Base-by-base conservation (phyloP, 2,329 filamentous ascomycete species). In the Talaromyces sp. region DNA sequence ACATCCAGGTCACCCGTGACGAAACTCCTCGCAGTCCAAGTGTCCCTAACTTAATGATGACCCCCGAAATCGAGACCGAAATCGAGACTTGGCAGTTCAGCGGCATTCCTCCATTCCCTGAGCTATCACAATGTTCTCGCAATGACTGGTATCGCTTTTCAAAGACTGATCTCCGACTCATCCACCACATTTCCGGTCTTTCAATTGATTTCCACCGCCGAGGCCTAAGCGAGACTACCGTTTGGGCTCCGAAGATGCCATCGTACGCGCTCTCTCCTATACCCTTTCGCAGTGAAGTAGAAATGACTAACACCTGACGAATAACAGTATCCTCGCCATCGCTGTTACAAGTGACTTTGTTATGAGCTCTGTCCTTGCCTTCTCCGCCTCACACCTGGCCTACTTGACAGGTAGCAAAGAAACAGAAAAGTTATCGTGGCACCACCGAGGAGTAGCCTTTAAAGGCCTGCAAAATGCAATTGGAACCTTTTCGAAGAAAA, bases 371-470 rank as follows among this genome's bases (percentile, higher is more conserved):
- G 83, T 98, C 68, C 84, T 98, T 59, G 92, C 92, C 6, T 90
- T 98, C 70, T 96, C 95, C n/a, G 93, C 95, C 59, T 93, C 91
- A 71, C 93, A 98, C 77, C 85, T 99, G 65, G 90, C 92, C 54
- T 96, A 91, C 84, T 84, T 96, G 69, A 95, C 92, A 58, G 88
- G 91, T 70, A 96, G 92, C 69, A 86, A 87, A 42, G 86, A 95
- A 66, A 93, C 93, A 28, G 88, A 90, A 66, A 92, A 93, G 77
- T 86, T 98, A 76, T 91, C 92, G 22, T 95, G 93, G 71, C 90
- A 96, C 73, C 91, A 98, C 75, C 89, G 91, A 61, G 91, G 91
- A 28, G 84, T 90, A 66, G 93, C 95, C 11, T 81, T 97, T 63
- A 92, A 90, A 69, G 93, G 93, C 3, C 80, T 98, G 55, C 92